Evolutionary conservation across 768 basidiomycete species (phyloP).

Genomic region (Tricholomella constricta): DNA sequence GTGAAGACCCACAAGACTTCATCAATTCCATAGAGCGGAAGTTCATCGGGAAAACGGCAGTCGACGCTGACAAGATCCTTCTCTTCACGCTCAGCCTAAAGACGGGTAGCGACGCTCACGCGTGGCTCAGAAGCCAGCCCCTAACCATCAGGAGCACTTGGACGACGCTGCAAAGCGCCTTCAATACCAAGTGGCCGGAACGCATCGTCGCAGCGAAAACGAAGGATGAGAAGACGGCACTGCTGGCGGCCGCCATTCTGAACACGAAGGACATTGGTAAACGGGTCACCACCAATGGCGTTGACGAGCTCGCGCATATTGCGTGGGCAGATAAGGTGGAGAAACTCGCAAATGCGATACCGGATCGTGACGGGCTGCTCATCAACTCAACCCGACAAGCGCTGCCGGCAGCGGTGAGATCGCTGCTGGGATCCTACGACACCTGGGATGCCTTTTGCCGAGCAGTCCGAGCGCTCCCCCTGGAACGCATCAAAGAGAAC

Average conservation of each 20-base stretch:
- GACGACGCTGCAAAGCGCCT: conserved; percentile 9
- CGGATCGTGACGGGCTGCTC: conserved; percentile 16
- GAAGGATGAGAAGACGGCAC: conserved; percentile 1
- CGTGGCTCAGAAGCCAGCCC: conserved; percentile 15
- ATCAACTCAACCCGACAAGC: conserved; percentile 8
- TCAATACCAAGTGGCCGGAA: conserved; percentile 20
- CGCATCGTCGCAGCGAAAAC: no score
- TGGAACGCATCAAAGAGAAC: background rate
- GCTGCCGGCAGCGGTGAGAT: conserved; percentile 7
- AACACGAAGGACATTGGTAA: conserved; percentile 15
- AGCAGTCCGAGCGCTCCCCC: conserved; percentile 1
- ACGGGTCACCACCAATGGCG: conserved; percentile 14
- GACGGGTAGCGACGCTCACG: conserved; percentile 3
- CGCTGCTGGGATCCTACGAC: conserved; percentile 1
- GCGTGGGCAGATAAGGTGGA: conserved; percentile 25
- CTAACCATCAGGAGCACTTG: conserved; percentile 12
- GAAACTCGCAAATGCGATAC: conserved; percentile 13
- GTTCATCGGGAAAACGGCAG: conserved; percentile 2
- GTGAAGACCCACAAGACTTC: conserved; percentile 23
- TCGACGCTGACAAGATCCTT: conserved; percentile 10
- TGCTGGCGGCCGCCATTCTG: conserved; percentile 9
- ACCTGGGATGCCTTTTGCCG: conserved; percentile 20
- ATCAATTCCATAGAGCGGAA: conserved; percentile 14
- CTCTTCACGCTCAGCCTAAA: conserved; percentile 13
- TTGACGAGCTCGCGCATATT: conserved; percentile 21